Evolutionary conservation across 2,329 filamentous ascomycete species (phyloP).

Genomic region (Paramyrothecium roridum): DNA sequence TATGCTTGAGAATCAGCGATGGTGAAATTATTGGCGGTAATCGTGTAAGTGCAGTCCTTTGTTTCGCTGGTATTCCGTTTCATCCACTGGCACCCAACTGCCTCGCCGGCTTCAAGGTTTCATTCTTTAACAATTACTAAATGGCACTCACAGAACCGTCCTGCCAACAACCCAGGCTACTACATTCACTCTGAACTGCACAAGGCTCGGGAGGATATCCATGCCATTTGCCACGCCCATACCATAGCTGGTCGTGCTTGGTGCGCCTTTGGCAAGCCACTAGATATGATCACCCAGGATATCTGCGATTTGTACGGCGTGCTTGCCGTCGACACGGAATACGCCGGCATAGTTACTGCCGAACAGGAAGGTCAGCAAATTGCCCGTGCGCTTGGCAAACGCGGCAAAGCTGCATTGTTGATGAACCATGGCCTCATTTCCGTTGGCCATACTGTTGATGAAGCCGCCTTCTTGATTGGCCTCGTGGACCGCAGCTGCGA

Average conservation of each 20-base stretch:
- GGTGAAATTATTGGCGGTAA: conserved; percentile 66
- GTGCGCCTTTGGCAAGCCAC: conserved; percentile 58
- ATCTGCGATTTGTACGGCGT: conserved; percentile 62
- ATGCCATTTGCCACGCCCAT: conserved; percentile 68
- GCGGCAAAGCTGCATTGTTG: conserved; percentile 60
- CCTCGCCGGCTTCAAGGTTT: background rate
- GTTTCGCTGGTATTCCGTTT: no score
- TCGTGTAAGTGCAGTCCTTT: conserved; percentile 21
- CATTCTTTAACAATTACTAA: background rate
- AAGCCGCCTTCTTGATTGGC: conserved; percentile 68
- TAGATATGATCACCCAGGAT: conserved; percentile 72
- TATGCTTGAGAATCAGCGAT: conserved; percentile 53
- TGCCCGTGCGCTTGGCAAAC: conserved; percentile 56
- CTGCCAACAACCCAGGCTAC: conserved; percentile 67
- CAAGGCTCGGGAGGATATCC: conserved; percentile 61
- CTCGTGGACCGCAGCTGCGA: conserved; percentile 67
- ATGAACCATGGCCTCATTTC: conserved; percentile 72
- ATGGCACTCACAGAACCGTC: conserved; percentile 31
- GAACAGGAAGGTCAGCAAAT: conserved; percentile 63
- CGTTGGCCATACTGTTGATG: conserved; percentile 69
- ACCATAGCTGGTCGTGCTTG: conserved; percentile 65
- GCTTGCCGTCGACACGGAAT: conserved; percentile 58
- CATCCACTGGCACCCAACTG: background rate
- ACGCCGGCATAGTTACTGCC: conserved; percentile 53
- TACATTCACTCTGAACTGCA: conserved; percentile 68